These are phyloP conservation scores for Chaetomium globosum DNA, from an alignment of 2,329 filamentous ascomycete genomes.

Conservation along the genomic window DNA sequence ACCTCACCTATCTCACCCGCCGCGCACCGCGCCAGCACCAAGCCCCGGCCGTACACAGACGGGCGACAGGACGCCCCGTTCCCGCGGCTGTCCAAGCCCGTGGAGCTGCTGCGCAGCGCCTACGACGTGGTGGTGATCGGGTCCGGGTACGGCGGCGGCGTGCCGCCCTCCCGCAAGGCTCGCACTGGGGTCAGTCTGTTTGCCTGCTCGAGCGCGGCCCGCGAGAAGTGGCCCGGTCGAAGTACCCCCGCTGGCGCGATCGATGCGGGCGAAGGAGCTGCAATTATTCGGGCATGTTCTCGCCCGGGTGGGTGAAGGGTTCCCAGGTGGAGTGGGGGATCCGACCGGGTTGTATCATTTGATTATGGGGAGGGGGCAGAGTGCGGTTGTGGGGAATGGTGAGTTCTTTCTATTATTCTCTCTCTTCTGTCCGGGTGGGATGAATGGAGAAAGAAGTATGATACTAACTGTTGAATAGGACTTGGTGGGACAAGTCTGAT, in stretches of 20 bases:
- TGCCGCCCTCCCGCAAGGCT: conserved; percentile 67
- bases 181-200: conserved; percentile 61
- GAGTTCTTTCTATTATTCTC: conserved; percentile 29
- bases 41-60: conserved; percentile 38
- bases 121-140: conserved; percentile 71
- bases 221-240: conserved; percentile 68
- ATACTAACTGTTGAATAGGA: conserved; percentile 42
- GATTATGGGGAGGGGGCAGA: conserved; percentile 64
- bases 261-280: conserved; percentile 55
- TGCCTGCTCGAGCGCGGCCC: conserved; percentile 65
- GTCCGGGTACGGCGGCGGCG: conserved; percentile 68
- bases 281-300: conserved; percentile 60
- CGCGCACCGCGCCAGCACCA: conserved; percentile 36
- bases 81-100: conserved; percentile 58
- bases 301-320: conserved; percentile 47
- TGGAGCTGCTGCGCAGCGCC: conserved; percentile 57
- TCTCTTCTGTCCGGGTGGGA: neutral
- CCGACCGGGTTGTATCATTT: conserved; percentile 66
- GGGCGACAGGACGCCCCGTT: conserved; percentile 41
- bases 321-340: conserved; percentile 51
- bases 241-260: conserved; percentile 59
- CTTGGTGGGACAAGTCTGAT: conserved; percentile 68
- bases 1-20: neutral
- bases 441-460: no score
- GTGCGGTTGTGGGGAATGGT: conserved; percentile 63